Evolutionary conservation across 2,329 filamentous ascomycete genomes (phyloP), one percentile per base, ranked within the genome.

Genomic region (Alternaria infectoria): DNA sequence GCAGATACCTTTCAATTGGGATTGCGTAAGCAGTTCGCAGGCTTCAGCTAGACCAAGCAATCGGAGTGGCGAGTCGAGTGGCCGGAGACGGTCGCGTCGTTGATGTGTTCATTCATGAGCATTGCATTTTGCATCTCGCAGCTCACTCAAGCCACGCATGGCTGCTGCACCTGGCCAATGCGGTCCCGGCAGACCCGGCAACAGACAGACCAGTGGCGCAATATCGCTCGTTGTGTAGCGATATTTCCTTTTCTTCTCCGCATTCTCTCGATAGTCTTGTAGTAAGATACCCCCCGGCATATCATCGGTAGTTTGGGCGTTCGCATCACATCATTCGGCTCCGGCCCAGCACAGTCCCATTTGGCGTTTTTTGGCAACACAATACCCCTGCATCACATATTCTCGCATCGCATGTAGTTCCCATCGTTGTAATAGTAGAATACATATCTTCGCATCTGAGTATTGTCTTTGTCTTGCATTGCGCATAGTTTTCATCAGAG

Each of bases 1-100:
- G 11, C 67, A 71, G 13, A 75, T 79, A 12, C 77, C 77, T 3
- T 80, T 79, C 54, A 74, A 76, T 25, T 80, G 77, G 77, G 76
- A 79, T 57, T 79, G 77, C 49, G 68, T 80, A 32, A 77, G 72
- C 60, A 79, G 73, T 49, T 77, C 75, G 32, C 75, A 78, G 54
- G 74, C 74, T 23, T 77, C 74, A 28, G 73, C 69, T 57, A 69
- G 71, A 21, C 56, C 40, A 19, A 46, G 60, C 25, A 11, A 15
- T 9, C 19, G 50, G 9, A 28, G 43, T 21, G 71, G 65, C 5
- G 75, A 74, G 23, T 55, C 69, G 5, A 75, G 73, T 28, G 64
- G 67, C 17, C 64, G 74, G 10, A 71, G 74, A 58, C 71, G 73
- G 7, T 67, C 70, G 49, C 72, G 72, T 61, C 64, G 74, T 47